phyloP scores from a whole-genome alignment of 805 yeast genomes.

The Metschnikowia cubensis region DNA sequence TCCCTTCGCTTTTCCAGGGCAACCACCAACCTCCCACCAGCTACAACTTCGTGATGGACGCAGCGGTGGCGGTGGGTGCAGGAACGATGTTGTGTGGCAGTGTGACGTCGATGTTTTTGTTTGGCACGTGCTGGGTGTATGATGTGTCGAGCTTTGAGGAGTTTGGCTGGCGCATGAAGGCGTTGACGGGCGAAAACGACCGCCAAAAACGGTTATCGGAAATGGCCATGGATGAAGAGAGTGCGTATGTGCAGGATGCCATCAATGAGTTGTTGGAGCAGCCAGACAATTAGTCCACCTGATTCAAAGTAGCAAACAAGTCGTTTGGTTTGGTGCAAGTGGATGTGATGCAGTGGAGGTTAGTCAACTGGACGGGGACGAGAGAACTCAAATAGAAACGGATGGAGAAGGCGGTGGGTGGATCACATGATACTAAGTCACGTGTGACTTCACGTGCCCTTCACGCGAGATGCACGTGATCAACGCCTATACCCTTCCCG shows the following conservation, averaged over 20 bases:
- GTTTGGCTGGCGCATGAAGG: constrained; percentile 66
- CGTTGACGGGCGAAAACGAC: constrained; percentile 63
- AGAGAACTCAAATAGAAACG: too few species aligned
- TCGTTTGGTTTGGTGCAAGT: too few species aligned
- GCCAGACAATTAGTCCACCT: too few species aligned
- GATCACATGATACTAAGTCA: too few species aligned
- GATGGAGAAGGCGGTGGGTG: too few species aligned
- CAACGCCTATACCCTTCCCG: background rate
- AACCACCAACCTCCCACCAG: constrained; percentile 80
- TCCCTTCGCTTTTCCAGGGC: constrained; percentile 76
- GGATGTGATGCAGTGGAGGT: too few species aligned
- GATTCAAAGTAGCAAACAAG: too few species aligned
- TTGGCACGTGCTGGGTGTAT: constrained; percentile 76
- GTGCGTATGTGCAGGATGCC: constrained; percentile 52
- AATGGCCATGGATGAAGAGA: constrained; percentile 56
- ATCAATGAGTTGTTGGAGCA: constrained; percentile 49
- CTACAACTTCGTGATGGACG: constrained; percentile 75
- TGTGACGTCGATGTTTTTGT: constrained; percentile 64
- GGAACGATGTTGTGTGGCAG: constrained; percentile 75
- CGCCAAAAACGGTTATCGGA: constrained; percentile 45
- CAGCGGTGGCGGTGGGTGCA: constrained; percentile 77
- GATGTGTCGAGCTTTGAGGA: constrained; percentile 69
- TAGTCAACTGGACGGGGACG: too few species aligned
- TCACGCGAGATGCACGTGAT: too few species aligned
- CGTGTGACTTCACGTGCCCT: too few species aligned